Evolutionary conservation across 129 eudicot species (phyloP).

Genomic region (Calendula officinalis): DNA sequence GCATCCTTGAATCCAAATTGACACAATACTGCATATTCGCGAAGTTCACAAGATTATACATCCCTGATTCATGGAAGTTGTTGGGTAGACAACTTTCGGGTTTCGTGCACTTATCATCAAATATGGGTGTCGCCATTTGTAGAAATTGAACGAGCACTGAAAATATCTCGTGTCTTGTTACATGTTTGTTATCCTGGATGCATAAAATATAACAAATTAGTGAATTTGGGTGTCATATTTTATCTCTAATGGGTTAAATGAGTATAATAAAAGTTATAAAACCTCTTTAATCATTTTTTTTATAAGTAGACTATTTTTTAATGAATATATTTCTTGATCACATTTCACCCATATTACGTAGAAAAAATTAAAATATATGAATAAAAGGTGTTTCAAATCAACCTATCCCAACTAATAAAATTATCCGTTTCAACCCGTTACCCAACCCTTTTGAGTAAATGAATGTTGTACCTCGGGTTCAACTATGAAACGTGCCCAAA

Average conservation of each 20-base stretch:
- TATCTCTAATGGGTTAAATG: not conserved
- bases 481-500: conserved; percentile 76
- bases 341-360: too few species aligned
- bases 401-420: not conserved
- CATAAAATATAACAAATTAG: not conserved
- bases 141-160: conserved; percentile 67
- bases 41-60: conserved; percentile 46
- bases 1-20: conserved; percentile 28
- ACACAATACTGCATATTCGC: conserved; percentile 41
- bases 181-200: conserved; percentile 49
- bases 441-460: not conserved
- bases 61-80: conserved; percentile 33
- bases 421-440: not conserved
- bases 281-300: not conserved
- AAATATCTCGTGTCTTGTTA: conserved; percentile 70
- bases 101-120: conserved; percentile 16
- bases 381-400: too few species aligned
- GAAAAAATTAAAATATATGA: too few species aligned
- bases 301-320: too few species aligned
- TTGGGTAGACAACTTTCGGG: conserved; percentile 30
- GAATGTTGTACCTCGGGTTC: conserved; percentile 56
- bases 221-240: not conserved
- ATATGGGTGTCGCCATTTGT: conserved; percentile 25
- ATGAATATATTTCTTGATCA: too few species aligned
- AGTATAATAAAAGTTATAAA: not conserved